These are phyloP conservation scores for Podospora sp. DNA, from an alignment of 495 filamentous ascomycete species.

Conservation along the genomic window DNA sequence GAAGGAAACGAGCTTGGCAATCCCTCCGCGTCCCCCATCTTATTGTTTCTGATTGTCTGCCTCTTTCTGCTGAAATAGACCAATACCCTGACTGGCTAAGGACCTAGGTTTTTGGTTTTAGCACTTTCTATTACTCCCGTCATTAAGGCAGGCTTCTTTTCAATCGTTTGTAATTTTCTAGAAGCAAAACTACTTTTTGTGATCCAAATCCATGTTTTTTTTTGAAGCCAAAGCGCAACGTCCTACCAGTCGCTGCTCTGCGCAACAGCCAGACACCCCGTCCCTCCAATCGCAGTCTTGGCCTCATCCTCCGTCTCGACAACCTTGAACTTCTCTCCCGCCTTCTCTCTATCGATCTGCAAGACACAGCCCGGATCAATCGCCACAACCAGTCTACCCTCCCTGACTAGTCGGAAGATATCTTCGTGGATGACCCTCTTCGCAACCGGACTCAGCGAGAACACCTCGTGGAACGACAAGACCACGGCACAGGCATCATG, in stretches of 20 bases:
- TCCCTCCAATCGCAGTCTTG: conserved; percentile 5
- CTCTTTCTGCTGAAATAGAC: too few species aligned
- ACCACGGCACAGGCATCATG: conserved; percentile 8
- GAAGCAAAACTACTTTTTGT: too few species aligned
- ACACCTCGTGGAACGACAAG: conserved; percentile 3
- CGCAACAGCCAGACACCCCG: conserved; percentile 7
- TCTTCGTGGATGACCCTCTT: conserved; percentile 9
- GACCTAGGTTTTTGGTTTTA: too few species aligned
- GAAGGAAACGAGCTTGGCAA: neutral
- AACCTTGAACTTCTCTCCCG: conserved; percentile 4
- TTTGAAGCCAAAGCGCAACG: neutral
- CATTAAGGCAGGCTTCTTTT: too few species aligned
- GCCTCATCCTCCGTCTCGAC: neutral
- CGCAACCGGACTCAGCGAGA: conserved; percentile 4
- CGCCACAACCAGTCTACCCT: conserved; percentile 3
- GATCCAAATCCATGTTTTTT: too few species aligned
- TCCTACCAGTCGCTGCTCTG: conserved; percentile 11
- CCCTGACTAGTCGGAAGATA: conserved; percentile 1
- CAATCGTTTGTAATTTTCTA: too few species aligned
- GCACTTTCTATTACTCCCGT: too few species aligned
- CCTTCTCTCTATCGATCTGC: conserved; percentile 1
- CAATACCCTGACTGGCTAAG: too few species aligned
- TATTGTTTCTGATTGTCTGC: too few species aligned
- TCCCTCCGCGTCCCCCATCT: too few species aligned
- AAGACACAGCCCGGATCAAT: conserved; percentile 5